Conservation (phyloP, 192 early-diverging fungal species). For the Oehlia diaphana region DNA sequence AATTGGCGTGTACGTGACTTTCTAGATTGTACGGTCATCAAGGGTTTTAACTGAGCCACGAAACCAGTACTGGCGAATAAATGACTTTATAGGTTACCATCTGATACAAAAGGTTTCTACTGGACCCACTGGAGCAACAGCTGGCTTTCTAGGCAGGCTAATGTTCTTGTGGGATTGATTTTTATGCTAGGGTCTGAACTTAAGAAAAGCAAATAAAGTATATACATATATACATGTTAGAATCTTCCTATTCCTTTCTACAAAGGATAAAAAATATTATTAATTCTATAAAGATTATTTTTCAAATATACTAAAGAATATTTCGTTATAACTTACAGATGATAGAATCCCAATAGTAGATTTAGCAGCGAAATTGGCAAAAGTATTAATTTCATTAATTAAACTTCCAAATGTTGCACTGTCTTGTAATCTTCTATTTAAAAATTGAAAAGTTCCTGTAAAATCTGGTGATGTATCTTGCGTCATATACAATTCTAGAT, state of each 20-base stretch:
- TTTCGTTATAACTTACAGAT: conserved; percentile 39
- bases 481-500: conserved; percentile 86
- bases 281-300: background rate
- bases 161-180: too few species aligned
- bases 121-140: too few species aligned
- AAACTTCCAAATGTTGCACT: conserved; percentile 60
- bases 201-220: too few species aligned
- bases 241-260: background rate
- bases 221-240: background rate
- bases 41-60: too few species aligned
- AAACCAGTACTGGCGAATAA: too few species aligned
- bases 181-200: too few species aligned
- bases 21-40: too few species aligned
- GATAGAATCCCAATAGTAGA: conserved; percentile 44
- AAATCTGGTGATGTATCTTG: conserved; percentile 79
- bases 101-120: too few species aligned
- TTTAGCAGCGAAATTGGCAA: conserved; percentile 45
- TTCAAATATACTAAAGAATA: too few species aligned
- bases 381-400: conserved; percentile 40
- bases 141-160: too few species aligned
- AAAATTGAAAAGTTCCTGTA: conserved; percentile 72
- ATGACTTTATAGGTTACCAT: too few species aligned
- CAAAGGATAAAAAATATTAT: background rate
- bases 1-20: too few species aligned
- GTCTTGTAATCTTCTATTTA: conserved; percentile 77